A percentile compares a stretch with the other conserved stretches of the same genome.
Conservation (phyloP, 1,284 basidiomycete species). For the Kalmanozyma brasiliensis region DNA sequence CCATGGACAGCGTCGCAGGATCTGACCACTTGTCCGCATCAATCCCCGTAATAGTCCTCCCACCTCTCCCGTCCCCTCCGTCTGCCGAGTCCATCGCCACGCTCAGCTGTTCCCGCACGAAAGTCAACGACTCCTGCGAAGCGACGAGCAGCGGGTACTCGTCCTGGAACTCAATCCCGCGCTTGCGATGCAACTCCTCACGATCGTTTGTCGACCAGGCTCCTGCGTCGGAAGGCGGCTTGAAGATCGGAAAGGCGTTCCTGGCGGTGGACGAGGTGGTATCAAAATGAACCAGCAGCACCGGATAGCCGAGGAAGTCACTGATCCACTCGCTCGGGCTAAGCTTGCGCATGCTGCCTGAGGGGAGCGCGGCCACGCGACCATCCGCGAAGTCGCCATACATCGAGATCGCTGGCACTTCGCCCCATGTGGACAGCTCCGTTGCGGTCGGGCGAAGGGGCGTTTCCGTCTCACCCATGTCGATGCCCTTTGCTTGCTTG, state of each 20-base stretch:
- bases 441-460: slow-evolving; percentile 15
- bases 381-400: slow-evolving; percentile 56
- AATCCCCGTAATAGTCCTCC: slow-evolving; percentile 17
- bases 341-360: not conserved
- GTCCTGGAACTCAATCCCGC: slow-evolving; percentile 57
- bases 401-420: slow-evolving; percentile 36
- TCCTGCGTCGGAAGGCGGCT: slow-evolving; percentile 29
- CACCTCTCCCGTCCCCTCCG: slow-evolving; percentile 15
- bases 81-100: slow-evolving; percentile 8
- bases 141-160: slow-evolving; percentile 58
- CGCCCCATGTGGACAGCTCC: slow-evolving; percentile 21
- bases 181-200: slow-evolving; percentile 25
- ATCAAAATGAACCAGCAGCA: slow-evolving; percentile 55
- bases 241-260: slow-evolving; percentile 54
- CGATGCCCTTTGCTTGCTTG: not conserved
- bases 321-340: slow-evolving; percentile 52
- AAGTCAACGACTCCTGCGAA: slow-evolving; percentile 37
- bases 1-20: slow-evolving; percentile 24
- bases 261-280: slow-evolving; percentile 17
- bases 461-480: slow-evolving; percentile 23
- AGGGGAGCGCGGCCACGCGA: slow-evolving; percentile 20
- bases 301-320: slow-evolving; percentile 52
- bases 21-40: slow-evolving; percentile 17
- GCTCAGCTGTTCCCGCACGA: slow-evolving; percentile 30
- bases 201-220: slow-evolving; percentile 4